phyloP scores from a whole-genome alignment of 176 grass and related monocot species.

The Puccinellia tenuiflora region DNA sequence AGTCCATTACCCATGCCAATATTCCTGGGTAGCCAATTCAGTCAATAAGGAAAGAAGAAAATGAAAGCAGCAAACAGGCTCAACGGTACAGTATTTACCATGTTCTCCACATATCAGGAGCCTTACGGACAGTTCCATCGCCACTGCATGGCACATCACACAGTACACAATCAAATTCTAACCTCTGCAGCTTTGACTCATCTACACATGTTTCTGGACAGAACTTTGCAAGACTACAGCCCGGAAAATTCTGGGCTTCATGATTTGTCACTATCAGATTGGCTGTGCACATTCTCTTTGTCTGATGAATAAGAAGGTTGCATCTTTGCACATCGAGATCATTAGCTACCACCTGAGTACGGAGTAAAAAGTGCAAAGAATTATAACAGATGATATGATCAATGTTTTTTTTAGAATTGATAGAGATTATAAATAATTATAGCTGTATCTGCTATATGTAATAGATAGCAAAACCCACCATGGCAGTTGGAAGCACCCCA shows the following conservation, averaged over 20 bases:
- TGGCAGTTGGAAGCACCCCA: conserved; percentile 76
- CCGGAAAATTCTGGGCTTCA: conserved; percentile 94
- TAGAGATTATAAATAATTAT: not conserved
- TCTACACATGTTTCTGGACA: conserved; percentile 25
- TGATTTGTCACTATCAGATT: conserved; percentile 98
- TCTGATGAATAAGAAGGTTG: conserved; percentile 98
- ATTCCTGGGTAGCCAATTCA: conserved; percentile 66
- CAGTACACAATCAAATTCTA: conserved; percentile 83
- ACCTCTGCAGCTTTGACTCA: conserved; percentile 34
- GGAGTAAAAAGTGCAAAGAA: conserved; percentile 1
- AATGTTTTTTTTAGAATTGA: conserved; percentile 6
- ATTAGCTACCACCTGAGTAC: conserved; percentile 81
- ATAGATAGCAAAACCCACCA: conserved; percentile 40
- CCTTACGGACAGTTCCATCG: conserved; percentile 93
- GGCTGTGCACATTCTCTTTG: conserved; percentile 96
- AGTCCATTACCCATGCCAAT: conserved; percentile 85
- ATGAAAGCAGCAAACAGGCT: not conserved
- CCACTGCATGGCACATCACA: conserved; percentile 99
- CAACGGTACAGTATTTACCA: conserved; percentile 47
- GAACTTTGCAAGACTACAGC: conserved; percentile 52
- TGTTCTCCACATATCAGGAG: conserved; percentile 99
- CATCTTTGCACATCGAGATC: conserved; percentile 99
- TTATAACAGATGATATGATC: conserved; percentile 5
- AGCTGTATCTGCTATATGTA: not conserved
- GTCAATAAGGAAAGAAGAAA: conserved; percentile 16